phyloP scores from a whole-genome alignment of 2,329 filamentous ascomycete species.

The Botrytis hyacinthi region DNA sequence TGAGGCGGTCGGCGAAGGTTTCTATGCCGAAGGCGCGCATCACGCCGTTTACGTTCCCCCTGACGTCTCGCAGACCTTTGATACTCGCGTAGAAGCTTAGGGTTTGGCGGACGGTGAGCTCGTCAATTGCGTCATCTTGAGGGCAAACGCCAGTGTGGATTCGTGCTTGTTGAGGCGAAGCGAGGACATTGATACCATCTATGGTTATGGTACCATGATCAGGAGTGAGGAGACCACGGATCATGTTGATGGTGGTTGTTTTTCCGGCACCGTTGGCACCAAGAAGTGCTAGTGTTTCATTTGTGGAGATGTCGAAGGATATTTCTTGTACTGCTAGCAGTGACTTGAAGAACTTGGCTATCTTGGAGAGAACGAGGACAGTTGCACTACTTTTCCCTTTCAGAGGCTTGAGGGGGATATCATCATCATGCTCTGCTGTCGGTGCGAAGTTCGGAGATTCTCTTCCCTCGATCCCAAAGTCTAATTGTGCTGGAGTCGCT shows the following conservation, averaged over 20 bases:
- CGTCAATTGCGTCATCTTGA: slow-evolving; percentile 40
- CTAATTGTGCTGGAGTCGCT: not conserved
- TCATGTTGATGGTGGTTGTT: slow-evolving; percentile 62
- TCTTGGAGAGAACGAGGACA: not conserved
- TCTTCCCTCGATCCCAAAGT: not conserved
- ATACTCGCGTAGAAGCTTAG: slow-evolving; percentile 39
- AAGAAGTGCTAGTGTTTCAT: slow-evolving; percentile 62
- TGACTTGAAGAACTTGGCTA: not conserved
- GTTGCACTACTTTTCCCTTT: not conserved
- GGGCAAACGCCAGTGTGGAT: slow-evolving; percentile 38
- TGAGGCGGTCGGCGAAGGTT: slow-evolving; percentile 30
- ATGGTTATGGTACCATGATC: slow-evolving; percentile 59
- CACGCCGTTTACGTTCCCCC: slow-evolving; percentile 35
- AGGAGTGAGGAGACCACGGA: slow-evolving; percentile 60
- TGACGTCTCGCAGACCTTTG: slow-evolving; percentile 37
- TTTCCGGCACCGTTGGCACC: slow-evolving; percentile 68
- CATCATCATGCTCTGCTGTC: not conserved
- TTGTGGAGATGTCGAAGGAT: slow-evolving; percentile 59
- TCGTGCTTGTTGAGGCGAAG: slow-evolving; percentile 29
- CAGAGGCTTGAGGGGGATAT: not conserved
- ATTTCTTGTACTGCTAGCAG: slow-evolving; percentile 56
- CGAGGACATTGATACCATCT: slow-evolving; percentile 53
- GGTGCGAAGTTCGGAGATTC: not conserved
- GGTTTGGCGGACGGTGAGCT: slow-evolving; percentile 38
- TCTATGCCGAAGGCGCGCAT: slow-evolving; percentile 36